Percentiles rank a stretch among this genome's conserved stretches.
Conservation (phyloP, 2,329 filamentous ascomycete species). For the Ambrosiella xylebori region DNA sequence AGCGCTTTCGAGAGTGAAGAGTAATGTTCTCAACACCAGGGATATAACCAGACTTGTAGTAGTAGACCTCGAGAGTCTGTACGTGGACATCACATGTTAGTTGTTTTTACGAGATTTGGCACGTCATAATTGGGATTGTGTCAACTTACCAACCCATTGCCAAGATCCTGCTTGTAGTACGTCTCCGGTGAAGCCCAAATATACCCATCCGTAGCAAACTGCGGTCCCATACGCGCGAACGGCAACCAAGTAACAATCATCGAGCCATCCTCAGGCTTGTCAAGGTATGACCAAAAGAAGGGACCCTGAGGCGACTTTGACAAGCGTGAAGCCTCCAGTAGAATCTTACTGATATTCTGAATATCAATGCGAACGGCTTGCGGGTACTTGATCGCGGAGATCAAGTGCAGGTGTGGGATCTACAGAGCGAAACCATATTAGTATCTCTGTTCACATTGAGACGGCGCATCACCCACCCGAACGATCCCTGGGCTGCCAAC, state of each 20-base stretch:
- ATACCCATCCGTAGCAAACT: slow-evolving; percentile 81
- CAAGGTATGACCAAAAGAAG: slow-evolving; percentile 86
- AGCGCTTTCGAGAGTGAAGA: slow-evolving; percentile 65
- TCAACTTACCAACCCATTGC: slow-evolving; percentile 37
- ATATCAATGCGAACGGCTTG: slow-evolving; percentile 52
- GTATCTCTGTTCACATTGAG: not conserved
- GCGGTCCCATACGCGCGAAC: slow-evolving; percentile 47
- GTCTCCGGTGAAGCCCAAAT: slow-evolving; percentile 75
- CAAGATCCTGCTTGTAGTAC: slow-evolving; percentile 54
- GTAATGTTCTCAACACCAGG: slow-evolving; percentile 53
- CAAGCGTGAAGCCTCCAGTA: slow-evolving; percentile 69
- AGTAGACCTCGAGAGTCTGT: slow-evolving; percentile 75
- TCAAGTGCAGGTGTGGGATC: slow-evolving; percentile 78
- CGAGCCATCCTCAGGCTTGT: slow-evolving; percentile 63
- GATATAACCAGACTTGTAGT: slow-evolving; percentile 65
- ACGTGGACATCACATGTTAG: not conserved
- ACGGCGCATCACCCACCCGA: no score
- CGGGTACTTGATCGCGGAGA: slow-evolving; percentile 72
- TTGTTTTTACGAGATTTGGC: slow-evolving; percentile 1
- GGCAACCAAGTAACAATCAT: slow-evolving; percentile 84
- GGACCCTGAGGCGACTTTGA: slow-evolving; percentile 60
- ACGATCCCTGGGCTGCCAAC: not conserved
- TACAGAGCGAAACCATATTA: slow-evolving; percentile 21
- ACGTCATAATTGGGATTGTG: not conserved
- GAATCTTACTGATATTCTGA: slow-evolving; percentile 65